Conservation (phyloP, 179 eudicot species). For the Corrigiola litoralis region DNA sequence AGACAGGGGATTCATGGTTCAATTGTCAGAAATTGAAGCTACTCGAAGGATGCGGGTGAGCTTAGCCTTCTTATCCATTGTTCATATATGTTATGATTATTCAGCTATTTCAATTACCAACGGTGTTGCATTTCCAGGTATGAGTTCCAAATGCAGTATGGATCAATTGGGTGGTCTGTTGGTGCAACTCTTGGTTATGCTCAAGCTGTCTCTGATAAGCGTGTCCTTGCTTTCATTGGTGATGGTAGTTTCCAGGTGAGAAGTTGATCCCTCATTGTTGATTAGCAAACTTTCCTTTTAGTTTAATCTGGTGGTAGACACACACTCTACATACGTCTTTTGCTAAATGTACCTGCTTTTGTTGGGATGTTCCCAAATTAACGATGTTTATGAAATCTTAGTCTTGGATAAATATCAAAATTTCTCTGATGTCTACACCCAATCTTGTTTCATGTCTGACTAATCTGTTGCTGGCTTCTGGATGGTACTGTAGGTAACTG, state of each 20-base stretch:
- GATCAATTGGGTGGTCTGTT: slow-evolving; percentile 90
- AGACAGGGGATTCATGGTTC: slow-evolving; percentile 93
- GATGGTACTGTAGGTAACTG: slow-evolving; percentile 46
- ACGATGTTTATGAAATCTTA: not conserved
- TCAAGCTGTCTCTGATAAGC: slow-evolving; percentile 61
- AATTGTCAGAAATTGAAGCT: slow-evolving; percentile 81
- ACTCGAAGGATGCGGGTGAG: slow-evolving; percentile 76
- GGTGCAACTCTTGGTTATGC: slow-evolving; percentile 94
- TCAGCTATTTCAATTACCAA: too few species aligned
- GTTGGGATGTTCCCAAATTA: too few species aligned
- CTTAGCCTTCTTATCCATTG: not conserved
- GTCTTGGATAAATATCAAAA: too few species aligned
- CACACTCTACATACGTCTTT: too few species aligned
- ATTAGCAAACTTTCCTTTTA: too few species aligned
- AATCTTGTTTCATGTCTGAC: not conserved
- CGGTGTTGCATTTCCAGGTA: slow-evolving; percentile 34
- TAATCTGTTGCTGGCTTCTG: not conserved
- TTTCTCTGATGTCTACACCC: not conserved
- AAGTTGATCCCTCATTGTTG: not conserved
- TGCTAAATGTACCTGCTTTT: too few species aligned
- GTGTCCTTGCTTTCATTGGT: slow-evolving; percentile 85
- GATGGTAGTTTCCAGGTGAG: slow-evolving; percentile 88
- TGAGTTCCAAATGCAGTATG: slow-evolving; percentile 87
- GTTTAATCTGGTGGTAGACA: too few species aligned
- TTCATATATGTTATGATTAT: too few species aligned